Evolutionary conservation across 176 grass and related monocot species (phyloP).

Genomic region (Zoysia pacifica): DNA sequence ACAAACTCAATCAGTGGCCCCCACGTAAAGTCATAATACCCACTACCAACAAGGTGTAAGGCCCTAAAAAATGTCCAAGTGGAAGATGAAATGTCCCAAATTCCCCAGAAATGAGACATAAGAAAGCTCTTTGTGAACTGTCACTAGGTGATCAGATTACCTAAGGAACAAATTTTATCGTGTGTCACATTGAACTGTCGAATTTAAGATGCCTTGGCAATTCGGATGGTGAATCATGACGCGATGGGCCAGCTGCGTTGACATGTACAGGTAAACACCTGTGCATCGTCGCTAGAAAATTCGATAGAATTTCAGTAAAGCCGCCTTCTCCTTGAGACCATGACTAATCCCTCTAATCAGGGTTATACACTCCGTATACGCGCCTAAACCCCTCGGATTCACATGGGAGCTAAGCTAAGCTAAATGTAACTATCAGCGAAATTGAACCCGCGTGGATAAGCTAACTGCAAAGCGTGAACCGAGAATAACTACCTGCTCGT

Average conservation of each 20-base stretch:
- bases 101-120: background rate
- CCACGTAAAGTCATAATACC: background rate
- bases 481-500: conserved; percentile 50
- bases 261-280: background rate
- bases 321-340: background rate
- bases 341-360: too few relatives aligned
- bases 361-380: too few relatives aligned
- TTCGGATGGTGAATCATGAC: background rate
- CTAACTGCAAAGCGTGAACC: background rate
- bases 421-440: background rate
- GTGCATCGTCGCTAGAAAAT: background rate
- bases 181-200: background rate
- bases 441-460: background rate
- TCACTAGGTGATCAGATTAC: background rate
- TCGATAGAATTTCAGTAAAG: background rate
- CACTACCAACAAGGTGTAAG: too few relatives aligned
- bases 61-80: background rate
- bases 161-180: background rate
- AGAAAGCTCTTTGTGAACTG: background rate
- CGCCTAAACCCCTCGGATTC: background rate
- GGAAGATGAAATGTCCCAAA: background rate
- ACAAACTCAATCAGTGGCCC: background rate
- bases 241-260: background rate
- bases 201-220: background rate
- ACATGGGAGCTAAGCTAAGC: background rate